A percentile compares a stretch with the other conserved stretches of the same genome.
Conservation (phyloP, 768 basidiomycete genomes). For the Tricholoma matsutake region DNA sequence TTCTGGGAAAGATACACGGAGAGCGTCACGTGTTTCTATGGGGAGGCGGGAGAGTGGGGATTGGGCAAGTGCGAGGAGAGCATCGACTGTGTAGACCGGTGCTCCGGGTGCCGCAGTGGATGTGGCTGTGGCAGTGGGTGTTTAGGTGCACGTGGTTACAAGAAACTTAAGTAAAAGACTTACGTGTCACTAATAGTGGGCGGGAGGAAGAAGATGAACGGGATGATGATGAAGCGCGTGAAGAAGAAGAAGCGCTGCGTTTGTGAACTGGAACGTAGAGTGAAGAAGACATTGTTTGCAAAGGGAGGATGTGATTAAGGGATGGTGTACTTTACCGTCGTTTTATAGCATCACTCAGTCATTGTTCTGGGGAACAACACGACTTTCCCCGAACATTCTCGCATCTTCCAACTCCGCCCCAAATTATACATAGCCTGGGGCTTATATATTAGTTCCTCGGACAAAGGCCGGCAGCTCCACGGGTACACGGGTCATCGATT, state of each 20-base stretch:
- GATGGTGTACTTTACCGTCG: too few species aligned
- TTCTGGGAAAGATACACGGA: constrained; percentile 24
- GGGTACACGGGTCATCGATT: too few species aligned
- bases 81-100: constrained; percentile 26
- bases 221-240: constrained; percentile 13
- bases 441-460: too few species aligned
- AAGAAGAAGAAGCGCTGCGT: constrained; percentile 21
- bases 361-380: background rate
- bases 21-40: constrained; percentile 17
- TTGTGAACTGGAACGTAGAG: constrained; percentile 42
- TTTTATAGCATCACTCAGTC: too few species aligned
- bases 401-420: background rate
- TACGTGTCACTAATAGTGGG: too few species aligned
- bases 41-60: constrained; percentile 26
- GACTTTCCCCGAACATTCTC: background rate
- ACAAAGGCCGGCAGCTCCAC: too few species aligned
- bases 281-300: too few species aligned
- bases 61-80: constrained; percentile 23
- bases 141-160: background rate
- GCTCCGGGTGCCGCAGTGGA: constrained; percentile 4
- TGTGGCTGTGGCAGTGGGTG: background rate
- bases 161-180: background rate
- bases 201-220: constrained; percentile 9
- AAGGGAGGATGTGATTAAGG: too few species aligned
- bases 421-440: too few species aligned